These are phyloP conservation scores for Hanseniaspora taiwanica DNA, from an alignment of 805 yeast genomes.

Conservation along the genomic window DNA sequence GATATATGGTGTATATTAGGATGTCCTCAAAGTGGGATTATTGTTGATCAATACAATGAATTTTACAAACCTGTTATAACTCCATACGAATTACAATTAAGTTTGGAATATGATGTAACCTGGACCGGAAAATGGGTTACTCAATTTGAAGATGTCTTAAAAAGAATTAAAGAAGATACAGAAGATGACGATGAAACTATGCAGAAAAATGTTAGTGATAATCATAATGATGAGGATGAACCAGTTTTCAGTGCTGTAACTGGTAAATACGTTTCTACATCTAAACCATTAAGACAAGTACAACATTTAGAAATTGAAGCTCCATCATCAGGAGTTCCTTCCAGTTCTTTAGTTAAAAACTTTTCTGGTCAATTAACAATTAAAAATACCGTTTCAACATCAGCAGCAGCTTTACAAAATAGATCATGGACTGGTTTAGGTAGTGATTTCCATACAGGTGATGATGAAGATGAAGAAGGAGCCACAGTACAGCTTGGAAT, in stretches of 20 bases:
- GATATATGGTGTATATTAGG: slow-evolving; percentile 94
- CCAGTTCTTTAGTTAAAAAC: slow-evolving; percentile 37
- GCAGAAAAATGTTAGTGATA: too few relatives aligned
- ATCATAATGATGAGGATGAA: slow-evolving; percentile 33
- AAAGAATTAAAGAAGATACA: slow-evolving; percentile 26
- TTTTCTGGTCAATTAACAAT: slow-evolving; percentile 49
- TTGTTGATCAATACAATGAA: slow-evolving; percentile 64
- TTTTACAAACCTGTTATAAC: slow-evolving; percentile 87
- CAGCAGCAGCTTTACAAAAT: slow-evolving; percentile 61
- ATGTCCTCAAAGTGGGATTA: slow-evolving; percentile 87
- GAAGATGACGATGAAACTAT: slow-evolving; percentile 9
- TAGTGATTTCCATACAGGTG: slow-evolving; percentile 44
- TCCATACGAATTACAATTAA: slow-evolving; percentile 79
- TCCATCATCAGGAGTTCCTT: too few relatives aligned
- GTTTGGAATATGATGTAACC: slow-evolving; percentile 56
- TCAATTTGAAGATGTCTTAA: slow-evolving; percentile 48
- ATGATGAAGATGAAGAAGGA: slow-evolving; percentile 40
- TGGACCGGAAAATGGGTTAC: slow-evolving; percentile 96
- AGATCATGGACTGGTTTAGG: slow-evolving; percentile 87
- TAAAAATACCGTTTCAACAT: slow-evolving; percentile 74
- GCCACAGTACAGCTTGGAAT: slow-evolving; percentile 75
- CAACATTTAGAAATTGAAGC: slow-evolving; percentile 47
- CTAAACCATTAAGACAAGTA: slow-evolving; percentile 62
- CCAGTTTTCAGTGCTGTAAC: slow-evolving; percentile 87
- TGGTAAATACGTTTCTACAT: slow-evolving; percentile 54